Conservation (phyloP, 2,329 filamentous ascomycete genomes). For the Tympanopsis confertula region DNA sequence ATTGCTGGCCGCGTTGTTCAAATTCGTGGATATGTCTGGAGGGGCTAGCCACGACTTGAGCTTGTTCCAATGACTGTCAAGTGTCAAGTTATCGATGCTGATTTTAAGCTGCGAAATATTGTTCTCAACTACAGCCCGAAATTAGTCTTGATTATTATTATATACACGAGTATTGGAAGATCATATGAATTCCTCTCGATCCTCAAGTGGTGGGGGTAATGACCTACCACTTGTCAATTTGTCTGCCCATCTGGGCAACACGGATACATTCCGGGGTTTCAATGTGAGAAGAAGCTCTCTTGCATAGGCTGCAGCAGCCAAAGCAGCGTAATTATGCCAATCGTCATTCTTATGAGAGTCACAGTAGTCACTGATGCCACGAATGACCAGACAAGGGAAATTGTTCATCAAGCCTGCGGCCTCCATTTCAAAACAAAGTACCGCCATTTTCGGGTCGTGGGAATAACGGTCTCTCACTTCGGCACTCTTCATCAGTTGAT, state of each 20-base stretch:
- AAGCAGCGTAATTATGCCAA: not conserved
- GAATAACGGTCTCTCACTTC: conserved; percentile 1
- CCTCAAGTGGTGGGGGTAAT: not conserved
- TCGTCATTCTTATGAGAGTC: not conserved
- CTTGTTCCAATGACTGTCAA: not conserved
- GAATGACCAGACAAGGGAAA: not conserved
- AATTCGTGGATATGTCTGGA: not conserved
- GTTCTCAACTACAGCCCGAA: not conserved
- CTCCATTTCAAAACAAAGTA: conserved; percentile 8
- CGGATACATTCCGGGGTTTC: not conserved
- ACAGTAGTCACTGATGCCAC: not conserved
- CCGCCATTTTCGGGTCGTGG: conserved; percentile 4
- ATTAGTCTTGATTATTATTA: not conserved
- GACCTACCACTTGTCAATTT: not conserved
- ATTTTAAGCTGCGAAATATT: not conserved
- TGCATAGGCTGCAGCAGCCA: not conserved
- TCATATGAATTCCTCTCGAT: not conserved
- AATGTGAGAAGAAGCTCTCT: not conserved
- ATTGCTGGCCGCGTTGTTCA: not conserved
- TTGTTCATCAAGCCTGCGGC: not conserved
- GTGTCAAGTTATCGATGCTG: not conserved
- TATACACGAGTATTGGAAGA: no score
- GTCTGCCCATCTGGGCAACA: not conserved
- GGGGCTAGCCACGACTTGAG: not conserved
- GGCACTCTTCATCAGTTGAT: conserved; percentile 2